Percentiles rank a stretch among this genome's conserved stretches.
phyloP scores from a whole-genome alignment of 1,139 yeast genomes.

The Neolecta irregularis region DNA sequence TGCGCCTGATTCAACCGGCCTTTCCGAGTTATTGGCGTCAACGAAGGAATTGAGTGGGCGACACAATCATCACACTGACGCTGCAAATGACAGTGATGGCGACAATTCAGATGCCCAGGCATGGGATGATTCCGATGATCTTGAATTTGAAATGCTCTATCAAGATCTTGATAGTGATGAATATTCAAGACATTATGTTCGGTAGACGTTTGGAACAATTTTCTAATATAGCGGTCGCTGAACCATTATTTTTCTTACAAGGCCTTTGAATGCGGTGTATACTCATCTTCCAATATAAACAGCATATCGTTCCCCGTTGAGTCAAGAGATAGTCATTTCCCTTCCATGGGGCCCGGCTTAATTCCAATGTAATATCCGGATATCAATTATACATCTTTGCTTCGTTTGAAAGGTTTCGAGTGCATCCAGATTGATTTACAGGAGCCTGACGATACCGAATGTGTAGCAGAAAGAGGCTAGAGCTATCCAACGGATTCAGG shows the following conservation, averaged over 20 bases:
- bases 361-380: slow-evolving; percentile 39
- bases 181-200: too few relatives aligned
- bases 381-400: slow-evolving; percentile 58
- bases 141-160: too few relatives aligned
- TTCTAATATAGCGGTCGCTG: slow-evolving; percentile 20
- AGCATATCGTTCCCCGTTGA: slow-evolving; percentile 70
- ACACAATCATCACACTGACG: too few relatives aligned
- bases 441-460: slow-evolving; percentile 56
- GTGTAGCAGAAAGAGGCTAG: slow-evolving; percentile 33
- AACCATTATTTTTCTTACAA: slow-evolving; percentile 59
- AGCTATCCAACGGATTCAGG: too few relatives aligned
- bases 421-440: slow-evolving; percentile 61
- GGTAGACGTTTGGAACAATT: too few relatives aligned
- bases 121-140: too few relatives aligned
- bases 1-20: too few relatives aligned
- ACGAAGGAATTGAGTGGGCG: too few relatives aligned
- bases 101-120: too few relatives aligned
- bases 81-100: too few relatives aligned
- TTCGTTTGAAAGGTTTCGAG: slow-evolving; percentile 59
- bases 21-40: too few relatives aligned
- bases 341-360: slow-evolving; percentile 80
- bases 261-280: slow-evolving; percentile 59
- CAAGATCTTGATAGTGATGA: too few relatives aligned
- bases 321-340: slow-evolving; percentile 60
- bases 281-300: slow-evolving; percentile 82